Percentiles rank a stretch among this genome's conserved stretches.
Evolutionary conservation across 495 filamentous ascomycete genomes (phyloP).

Genomic region (Penicillium lagena): DNA sequence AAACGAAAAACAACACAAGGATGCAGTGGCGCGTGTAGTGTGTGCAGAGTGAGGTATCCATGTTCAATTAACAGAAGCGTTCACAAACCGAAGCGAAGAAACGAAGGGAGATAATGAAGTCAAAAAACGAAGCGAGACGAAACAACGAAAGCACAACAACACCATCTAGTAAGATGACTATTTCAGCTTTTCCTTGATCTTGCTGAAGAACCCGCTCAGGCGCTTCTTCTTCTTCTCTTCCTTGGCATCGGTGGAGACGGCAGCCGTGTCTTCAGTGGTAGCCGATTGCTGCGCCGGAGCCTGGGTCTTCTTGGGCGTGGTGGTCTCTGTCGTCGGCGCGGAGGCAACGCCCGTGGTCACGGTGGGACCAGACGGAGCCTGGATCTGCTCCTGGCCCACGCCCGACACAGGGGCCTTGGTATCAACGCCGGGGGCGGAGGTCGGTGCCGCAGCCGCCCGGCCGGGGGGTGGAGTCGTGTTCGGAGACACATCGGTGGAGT

Average conservation of each 20-base stretch:
- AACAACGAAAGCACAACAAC: too few species aligned
- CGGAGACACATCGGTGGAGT: constrained; percentile 39
- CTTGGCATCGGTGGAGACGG: constrained; percentile 15
- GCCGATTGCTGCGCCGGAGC: constrained; percentile 9
- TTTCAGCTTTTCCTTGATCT: constrained; percentile 45
- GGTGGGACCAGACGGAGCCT: constrained; percentile 11
- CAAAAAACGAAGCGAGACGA: too few species aligned
- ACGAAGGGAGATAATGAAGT: too few species aligned
- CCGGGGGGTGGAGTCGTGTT: constrained; percentile 29
- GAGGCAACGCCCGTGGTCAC: constrained; percentile 31
- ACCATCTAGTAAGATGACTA: constrained; percentile 3
- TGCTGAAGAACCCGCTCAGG: constrained; percentile 40
- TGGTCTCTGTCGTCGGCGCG: constrained; percentile 10
- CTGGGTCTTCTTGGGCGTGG: constrained; percentile 10
- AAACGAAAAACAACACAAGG: too few species aligned
- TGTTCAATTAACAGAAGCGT: too few species aligned
- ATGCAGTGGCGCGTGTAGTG: too few species aligned
- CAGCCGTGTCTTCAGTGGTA: constrained; percentile 10
- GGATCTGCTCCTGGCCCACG: neutral
- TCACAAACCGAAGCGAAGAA: too few species aligned
- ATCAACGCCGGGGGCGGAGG: constrained; percentile 3
- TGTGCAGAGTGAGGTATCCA: too few species aligned
- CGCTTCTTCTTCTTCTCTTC: constrained; percentile 45
- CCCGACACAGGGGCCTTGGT: neutral
- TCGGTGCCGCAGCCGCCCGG: constrained; percentile 10